Evolutionary conservation across 2,329 filamentous ascomycete species (phyloP).

Genomic region (Zasmidium angulare): DNA sequence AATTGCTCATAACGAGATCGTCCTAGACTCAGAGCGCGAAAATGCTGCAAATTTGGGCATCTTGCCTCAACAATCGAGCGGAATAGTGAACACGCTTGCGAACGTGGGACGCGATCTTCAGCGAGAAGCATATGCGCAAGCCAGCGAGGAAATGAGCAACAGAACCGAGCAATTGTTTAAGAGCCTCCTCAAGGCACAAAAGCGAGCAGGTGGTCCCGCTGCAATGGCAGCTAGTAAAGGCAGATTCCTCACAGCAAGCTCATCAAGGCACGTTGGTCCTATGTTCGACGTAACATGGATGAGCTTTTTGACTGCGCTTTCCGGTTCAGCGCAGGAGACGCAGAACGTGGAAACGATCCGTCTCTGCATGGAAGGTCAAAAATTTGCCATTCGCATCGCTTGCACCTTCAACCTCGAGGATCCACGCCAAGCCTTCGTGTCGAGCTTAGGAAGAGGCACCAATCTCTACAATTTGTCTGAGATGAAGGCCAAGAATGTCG

Average conservation of each 20-base stretch:
- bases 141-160: conserved; percentile 89
- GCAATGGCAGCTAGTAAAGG: conserved; percentile 49
- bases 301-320: conserved; percentile 94
- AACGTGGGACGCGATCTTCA: conserved; percentile 90
- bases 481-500: conserved; percentile 93
- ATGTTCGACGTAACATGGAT: conserved; percentile 99
- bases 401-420: conserved; percentile 92
- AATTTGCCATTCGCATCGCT: conserved; percentile 86
- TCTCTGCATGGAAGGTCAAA: conserved; percentile 92
- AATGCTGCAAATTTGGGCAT: conserved; percentile 78
- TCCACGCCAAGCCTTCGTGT: conserved; percentile 92
- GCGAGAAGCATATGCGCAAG: conserved; percentile 88
- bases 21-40: conserved; percentile 87
- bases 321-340: conserved; percentile 87
- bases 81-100: conserved; percentile 64
- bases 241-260: conserved; percentile 87
- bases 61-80: conserved; percentile 52
- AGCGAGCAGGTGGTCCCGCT: conserved; percentile 62
- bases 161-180: conserved; percentile 86
- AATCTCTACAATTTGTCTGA: conserved; percentile 95
- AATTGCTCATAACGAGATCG: conserved; percentile 87
- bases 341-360: conserved; percentile 91
- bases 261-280: conserved; percentile 89
- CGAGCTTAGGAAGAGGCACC: conserved; percentile 86
- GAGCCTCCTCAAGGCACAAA: conserved; percentile 85